These are phyloP conservation scores for Quercus rubra DNA, from an alignment of 306 rosid species.

Conservation along the genomic window DNA sequence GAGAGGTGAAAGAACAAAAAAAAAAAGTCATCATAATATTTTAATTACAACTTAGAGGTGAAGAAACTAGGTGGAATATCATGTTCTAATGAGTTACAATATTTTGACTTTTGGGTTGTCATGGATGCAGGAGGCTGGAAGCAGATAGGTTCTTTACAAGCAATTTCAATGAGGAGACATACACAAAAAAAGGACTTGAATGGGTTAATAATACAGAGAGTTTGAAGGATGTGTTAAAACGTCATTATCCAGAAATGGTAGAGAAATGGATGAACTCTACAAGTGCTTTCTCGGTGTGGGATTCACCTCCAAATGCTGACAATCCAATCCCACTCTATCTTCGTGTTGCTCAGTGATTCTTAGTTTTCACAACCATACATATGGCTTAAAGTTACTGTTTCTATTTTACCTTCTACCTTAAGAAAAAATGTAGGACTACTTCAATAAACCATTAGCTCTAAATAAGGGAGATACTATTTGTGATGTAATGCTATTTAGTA, in stretches of 20 bases:
- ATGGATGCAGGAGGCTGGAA: slow-evolving; percentile 50
- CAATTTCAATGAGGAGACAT: slow-evolving; percentile 45
- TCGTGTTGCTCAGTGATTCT: slow-evolving; percentile 30
- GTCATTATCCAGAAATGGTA: slow-evolving; percentile 53
- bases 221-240: slow-evolving; percentile 51
- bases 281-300: slow-evolving; percentile 68
- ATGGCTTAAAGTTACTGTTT: no score
- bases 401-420: no score
- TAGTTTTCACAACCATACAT: background rate
- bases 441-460: no score
- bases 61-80: no score
- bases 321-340: slow-evolving; percentile 43
- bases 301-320: slow-evolving; percentile 24
- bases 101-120: background rate
- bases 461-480: no score
- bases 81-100: no score
- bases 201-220: slow-evolving; percentile 64
- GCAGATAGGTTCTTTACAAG: slow-evolving; percentile 62
- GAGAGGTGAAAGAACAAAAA: no score
- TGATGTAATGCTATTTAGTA: no score
- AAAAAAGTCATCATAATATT: no score
- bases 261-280: slow-evolving; percentile 51
- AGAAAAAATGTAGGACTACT: no score
- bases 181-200: slow-evolving; percentile 43
- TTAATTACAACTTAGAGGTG: no score